A percentile compares a stretch with the other conserved stretches of the same genome.
Conservation (phyloP, 2,329 filamentous ascomycete genomes). For the Penicillium sp. region DNA sequence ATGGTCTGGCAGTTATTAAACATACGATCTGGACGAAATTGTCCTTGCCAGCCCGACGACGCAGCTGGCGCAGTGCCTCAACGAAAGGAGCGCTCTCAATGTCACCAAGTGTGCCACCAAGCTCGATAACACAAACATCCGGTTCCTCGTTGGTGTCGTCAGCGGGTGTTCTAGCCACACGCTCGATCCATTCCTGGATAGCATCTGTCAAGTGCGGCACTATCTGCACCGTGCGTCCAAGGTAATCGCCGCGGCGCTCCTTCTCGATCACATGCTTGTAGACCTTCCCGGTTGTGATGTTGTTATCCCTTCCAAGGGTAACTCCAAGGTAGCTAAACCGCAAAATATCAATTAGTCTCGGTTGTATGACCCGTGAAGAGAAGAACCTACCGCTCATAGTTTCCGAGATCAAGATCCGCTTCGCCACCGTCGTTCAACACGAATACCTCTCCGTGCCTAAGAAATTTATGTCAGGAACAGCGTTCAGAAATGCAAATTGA, state of each 20-base stretch:
- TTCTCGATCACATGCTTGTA: slow-evolving; percentile 83
- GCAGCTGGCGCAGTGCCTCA: slow-evolving; percentile 77
- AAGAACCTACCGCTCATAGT: slow-evolving; percentile 58
- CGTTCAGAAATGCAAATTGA: neutral
- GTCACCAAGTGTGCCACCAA: slow-evolving; percentile 55
- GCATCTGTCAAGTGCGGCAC: slow-evolving; percentile 88
- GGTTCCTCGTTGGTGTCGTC: slow-evolving; percentile 79
- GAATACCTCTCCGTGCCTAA: slow-evolving; percentile 80
- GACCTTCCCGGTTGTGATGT: slow-evolving; percentile 96
- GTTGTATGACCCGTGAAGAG: neutral
- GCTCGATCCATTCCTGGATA: slow-evolving; percentile 88
- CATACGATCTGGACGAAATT: slow-evolving; percentile 75
- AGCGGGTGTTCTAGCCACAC: slow-evolving; percentile 78
- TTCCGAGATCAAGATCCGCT: slow-evolving; percentile 69
- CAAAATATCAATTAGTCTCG: neutral
- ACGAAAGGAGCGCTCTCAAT: slow-evolving; percentile 86
- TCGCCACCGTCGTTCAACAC: slow-evolving; percentile 80
- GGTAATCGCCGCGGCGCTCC: slow-evolving; percentile 69
- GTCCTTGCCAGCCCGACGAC: slow-evolving; percentile 65
- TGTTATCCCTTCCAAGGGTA: slow-evolving; percentile 79
- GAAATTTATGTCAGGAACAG: neutral
- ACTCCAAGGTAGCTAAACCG: slow-evolving; percentile 65
- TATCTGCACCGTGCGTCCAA: slow-evolving; percentile 84
- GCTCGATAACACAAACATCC: slow-evolving; percentile 83
- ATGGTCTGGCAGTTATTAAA: neutral